Base-by-base conservation (phyloP, 169 alveolate species). In the Plasmodium cynomolgi region DNA sequence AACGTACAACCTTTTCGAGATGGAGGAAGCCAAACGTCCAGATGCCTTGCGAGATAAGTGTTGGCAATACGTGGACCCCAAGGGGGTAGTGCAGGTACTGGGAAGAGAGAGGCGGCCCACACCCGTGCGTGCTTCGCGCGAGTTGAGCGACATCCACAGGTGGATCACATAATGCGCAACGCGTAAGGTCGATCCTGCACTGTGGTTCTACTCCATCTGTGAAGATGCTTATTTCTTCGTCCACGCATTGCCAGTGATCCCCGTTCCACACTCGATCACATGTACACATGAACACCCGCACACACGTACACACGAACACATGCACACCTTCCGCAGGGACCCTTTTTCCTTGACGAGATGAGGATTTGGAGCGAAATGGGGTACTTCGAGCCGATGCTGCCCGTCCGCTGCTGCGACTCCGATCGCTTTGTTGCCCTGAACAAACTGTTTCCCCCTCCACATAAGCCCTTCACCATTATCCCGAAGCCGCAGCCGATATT, bases 41-140 rank as follows among this genome's bases (percentile, higher is more conserved):
- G 96, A 95, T 83, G 96, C 93, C 17, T 58, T 90, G 93, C 73
- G 81, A 8, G 97, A 95, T 33, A 93, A 80, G 37, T 95, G 97
- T 81, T 95, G 97, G 97, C 96, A 95, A 72, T 95, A 95, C 83
- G 91, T 95, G 15, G 97, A 95, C 83, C 97, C 97, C 17, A 93
- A 93, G 82, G 97, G 97, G 6, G 85, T 91, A 33, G 95, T 92
- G 4, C 97, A 95, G 96, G 97, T 95, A 77, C 11, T 83, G 6
- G 2, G 26, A 7, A 23, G 75, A 72, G 37, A 26, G 26, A 23
- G 31, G 31, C 3, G 11, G 15, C 23, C 8, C 34, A 31, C 75
- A 6, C 34, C 17, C 37, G 26, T 34, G 47, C 17, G 29, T 81
- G 37, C n/a, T 6, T 13, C 34, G 13, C 81, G 11, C 20, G 31